Evolutionary conservation across 345 rosid species (phyloP), one percentile per base, ranked within the genome.

Genomic region (Garcia nutans): DNA sequence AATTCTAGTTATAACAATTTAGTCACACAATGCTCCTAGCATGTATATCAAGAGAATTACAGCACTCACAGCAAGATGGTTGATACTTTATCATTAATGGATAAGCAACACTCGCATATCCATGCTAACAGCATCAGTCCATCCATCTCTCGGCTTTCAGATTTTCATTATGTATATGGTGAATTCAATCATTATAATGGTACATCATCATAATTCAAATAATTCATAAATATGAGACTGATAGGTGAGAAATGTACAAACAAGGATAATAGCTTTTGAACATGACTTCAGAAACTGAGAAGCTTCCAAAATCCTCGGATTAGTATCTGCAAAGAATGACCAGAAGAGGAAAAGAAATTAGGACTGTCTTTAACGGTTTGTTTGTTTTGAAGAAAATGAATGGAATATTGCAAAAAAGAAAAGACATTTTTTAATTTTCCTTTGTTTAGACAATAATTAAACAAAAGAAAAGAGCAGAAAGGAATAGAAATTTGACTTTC

Each of bases 211-310:
- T 22, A 26, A 55, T 49, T 22, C 15, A 63, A 57, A 77, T 47
- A 15, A 55, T 49, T 22, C 15, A 63, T 65, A 77, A 56, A 52
- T 23, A 76, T 49, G 63, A 74, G 76, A 61, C 59, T 79, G 72
- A 76, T 26, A 79, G 88, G 84, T 64, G 78, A 88, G 93, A 82
- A 85, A 90, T 89, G 91, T 91, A 93, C 99, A 93, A 88, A 96
- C 99, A 88, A 96, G 94, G 86, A 96, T 85, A 89, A 92, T 76
- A 80, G 97, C 88, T 88, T 86, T 86, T n/a, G 91, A 84, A 83
- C 76, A 82, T 63, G 89, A 85, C 58, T 81, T 85, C 63, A 80
- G 64, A 79, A 88, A 84, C 52, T 65, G 80, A 28, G 73, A 8
- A 77, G 84, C 82, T 78, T 87, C 88, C 79, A 90, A 75, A 74